These are phyloP conservation scores for Scedosporium dehoogii DNA, from an alignment of 2,329 filamentous ascomycete species.

Conservation along the genomic window DNA sequence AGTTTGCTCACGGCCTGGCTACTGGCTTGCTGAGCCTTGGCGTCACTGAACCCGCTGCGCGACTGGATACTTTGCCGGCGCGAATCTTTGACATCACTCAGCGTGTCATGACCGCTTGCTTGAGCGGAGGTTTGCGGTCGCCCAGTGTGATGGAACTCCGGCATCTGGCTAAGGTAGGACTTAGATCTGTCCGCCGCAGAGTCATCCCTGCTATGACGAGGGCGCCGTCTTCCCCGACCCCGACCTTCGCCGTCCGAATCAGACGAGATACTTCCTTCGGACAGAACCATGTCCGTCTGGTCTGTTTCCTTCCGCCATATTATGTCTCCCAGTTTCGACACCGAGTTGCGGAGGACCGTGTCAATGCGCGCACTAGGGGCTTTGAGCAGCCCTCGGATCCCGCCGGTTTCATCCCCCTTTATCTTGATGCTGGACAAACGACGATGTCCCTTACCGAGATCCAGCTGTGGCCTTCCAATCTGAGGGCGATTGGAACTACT, in stretches of 20 bases:
- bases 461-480: slow-evolving; percentile 30
- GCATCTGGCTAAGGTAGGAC: slow-evolving; percentile 5
- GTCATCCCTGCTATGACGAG: not conserved
- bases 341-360: slow-evolving; percentile 53
- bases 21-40: not conserved
- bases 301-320: slow-evolving; percentile 42
- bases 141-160: slow-evolving; percentile 1
- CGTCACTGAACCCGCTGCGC: not conserved
- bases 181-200: not conserved
- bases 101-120: not conserved
- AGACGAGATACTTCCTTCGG: slow-evolving; percentile 32
- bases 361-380: slow-evolving; percentile 54
- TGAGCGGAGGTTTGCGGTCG: not conserved
- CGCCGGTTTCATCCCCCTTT: slow-evolving; percentile 18
- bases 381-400: slow-evolving; percentile 68
- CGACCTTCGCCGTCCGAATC: slow-evolving; percentile 37
- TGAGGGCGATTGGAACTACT: slow-evolving; percentile 27
- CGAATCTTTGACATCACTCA: not conserved
- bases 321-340: slow-evolving; percentile 47
- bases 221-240: slow-evolving; percentile 13
- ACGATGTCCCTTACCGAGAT: slow-evolving; percentile 30
- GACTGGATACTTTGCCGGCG: not conserved
- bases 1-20: not conserved
- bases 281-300: slow-evolving; percentile 19
- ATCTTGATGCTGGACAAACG: slow-evolving; percentile 39